Percentiles rank a stretch among this genome's conserved stretches.
Evolutionary conservation across 495 filamentous ascomycete species (phyloP).

Genomic region (Cercophora sp.): DNA sequence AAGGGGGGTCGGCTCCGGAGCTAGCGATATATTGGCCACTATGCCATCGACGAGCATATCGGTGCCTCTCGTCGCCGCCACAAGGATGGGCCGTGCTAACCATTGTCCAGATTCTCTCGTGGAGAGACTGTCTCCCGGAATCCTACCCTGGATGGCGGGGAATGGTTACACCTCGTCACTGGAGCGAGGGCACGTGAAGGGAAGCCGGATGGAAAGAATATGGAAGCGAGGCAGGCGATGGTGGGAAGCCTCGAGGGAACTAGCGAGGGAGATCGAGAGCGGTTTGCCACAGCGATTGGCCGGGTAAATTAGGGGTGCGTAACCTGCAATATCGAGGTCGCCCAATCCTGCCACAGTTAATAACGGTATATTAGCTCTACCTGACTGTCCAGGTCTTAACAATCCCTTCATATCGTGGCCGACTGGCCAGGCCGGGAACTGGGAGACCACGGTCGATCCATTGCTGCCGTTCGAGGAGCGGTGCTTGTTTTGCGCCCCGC

Average conservation of each 20-base stretch:
- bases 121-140: constrained; percentile 5
- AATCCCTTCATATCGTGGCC: constrained; percentile 12
- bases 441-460: no score
- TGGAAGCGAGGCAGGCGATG: constrained; percentile 14
- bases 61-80: constrained; percentile 12
- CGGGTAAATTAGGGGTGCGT: constrained; percentile 21
- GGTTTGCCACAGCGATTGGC: constrained; percentile 18
- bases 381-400: constrained; percentile 5
- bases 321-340: constrained; percentile 15
- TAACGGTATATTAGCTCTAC: constrained; percentile 17
- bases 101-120: background rate
- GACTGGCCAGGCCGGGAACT: no score
- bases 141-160: background rate
- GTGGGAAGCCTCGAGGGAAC: constrained; percentile 2
- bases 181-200: constrained; percentile 11
- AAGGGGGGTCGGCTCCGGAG: constrained; percentile 21
- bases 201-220: constrained; percentile 9
- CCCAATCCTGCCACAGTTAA: constrained; percentile 19
- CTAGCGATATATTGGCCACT: constrained; percentile 23
- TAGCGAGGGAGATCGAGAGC: background rate
- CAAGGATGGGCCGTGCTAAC: constrained; percentile 5
- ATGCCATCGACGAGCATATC: constrained; percentile 11
- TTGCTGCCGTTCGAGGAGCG: no score
- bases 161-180: background rate
- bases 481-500: no score